A percentile compares a stretch with the other conserved stretches of the same genome.
Conservation (phyloP, 345 rosid genomes). For the Garcia nutans region DNA sequence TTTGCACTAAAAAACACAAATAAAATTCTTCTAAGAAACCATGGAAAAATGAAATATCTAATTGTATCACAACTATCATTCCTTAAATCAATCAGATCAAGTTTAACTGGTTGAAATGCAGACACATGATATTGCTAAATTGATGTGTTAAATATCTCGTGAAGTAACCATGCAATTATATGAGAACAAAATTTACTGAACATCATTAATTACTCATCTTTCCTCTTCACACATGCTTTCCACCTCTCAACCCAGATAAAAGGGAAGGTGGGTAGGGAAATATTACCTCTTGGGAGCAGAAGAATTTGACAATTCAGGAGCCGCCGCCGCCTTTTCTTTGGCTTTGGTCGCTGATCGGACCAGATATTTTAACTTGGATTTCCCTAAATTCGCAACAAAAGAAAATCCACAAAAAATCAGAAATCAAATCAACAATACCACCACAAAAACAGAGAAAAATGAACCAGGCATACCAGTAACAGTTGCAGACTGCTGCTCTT, state of each 20-base stretch:
- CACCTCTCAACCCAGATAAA: too few relatives aligned
- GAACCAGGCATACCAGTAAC: conserved; percentile 42
- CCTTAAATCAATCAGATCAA: background rate
- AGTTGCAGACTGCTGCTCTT: conserved; percentile 39
- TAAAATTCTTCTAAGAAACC: too few relatives aligned
- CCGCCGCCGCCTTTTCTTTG: conserved; percentile 50
- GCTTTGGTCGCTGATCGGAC: conserved; percentile 71
- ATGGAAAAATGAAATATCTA: background rate
- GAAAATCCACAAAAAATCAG: background rate
- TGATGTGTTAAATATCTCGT: too few relatives aligned
- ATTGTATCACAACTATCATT: background rate
- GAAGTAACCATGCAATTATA: background rate
- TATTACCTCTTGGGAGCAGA: conserved; percentile 47
- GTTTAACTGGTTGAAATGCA: background rate
- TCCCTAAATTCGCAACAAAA: conserved; percentile 37
- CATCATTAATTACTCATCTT: background rate
- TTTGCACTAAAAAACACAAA: too few relatives aligned
- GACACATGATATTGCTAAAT: background rate
- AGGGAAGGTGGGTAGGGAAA: too few relatives aligned
- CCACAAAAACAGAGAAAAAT: background rate
- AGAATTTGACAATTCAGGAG: conserved; percentile 39
- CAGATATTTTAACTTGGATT: conserved; percentile 69
- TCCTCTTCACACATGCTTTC: background rate
- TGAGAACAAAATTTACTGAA: background rate
- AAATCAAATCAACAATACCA: background rate